Conservation (phyloP, 1,139 yeast species). For the Candida sanyaensis region DNA sequence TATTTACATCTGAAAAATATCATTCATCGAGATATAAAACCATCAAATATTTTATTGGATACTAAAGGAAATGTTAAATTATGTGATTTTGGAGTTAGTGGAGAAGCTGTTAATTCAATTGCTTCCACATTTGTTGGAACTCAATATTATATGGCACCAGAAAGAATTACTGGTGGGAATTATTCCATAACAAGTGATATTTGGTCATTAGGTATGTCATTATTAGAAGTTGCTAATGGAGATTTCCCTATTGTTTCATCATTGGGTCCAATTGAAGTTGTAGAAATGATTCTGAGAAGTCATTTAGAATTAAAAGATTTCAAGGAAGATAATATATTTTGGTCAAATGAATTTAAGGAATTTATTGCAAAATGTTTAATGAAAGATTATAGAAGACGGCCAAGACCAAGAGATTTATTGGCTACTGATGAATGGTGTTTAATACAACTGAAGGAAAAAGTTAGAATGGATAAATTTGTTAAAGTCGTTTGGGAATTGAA, state of each 20-base stretch:
- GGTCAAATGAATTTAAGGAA: conserved; percentile 84
- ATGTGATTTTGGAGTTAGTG: conserved; percentile 98
- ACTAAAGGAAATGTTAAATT: conserved; percentile 78
- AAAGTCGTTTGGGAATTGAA: conserved; percentile 67
- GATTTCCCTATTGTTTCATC: conserved; percentile 63
- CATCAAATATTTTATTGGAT: conserved; percentile 84
- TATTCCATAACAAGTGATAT: conserved; percentile 94
- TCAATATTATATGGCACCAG: conserved; percentile 98
- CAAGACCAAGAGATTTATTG: conserved; percentile 91
- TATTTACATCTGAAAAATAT: conserved; percentile 86
- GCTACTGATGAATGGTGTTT: conserved; percentile 15
- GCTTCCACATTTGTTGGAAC: conserved; percentile 98
- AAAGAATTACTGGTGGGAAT: conserved; percentile 91
- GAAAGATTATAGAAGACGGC: conserved; percentile 77
- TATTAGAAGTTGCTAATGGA: conserved; percentile 90
- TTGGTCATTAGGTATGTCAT: conserved; percentile 92
- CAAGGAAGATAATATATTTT: conserved; percentile 69
- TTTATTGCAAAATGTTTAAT: conserved; percentile 80
- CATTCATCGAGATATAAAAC: conserved; percentile 92
- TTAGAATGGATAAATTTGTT: conserved; percentile 87
- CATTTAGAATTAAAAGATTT: conserved; percentile 79
- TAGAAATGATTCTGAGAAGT: conserved; percentile 78
- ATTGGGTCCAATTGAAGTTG: conserved; percentile 78
- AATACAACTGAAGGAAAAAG: conserved; percentile 31
- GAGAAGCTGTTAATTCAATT: conserved; percentile 90